A percentile compares a stretch with the other conserved stretches of the same genome.
phyloP scores from a whole-genome alignment of 768 basidiomycete species.

The Goffeauzyma gilvescens region DNA sequence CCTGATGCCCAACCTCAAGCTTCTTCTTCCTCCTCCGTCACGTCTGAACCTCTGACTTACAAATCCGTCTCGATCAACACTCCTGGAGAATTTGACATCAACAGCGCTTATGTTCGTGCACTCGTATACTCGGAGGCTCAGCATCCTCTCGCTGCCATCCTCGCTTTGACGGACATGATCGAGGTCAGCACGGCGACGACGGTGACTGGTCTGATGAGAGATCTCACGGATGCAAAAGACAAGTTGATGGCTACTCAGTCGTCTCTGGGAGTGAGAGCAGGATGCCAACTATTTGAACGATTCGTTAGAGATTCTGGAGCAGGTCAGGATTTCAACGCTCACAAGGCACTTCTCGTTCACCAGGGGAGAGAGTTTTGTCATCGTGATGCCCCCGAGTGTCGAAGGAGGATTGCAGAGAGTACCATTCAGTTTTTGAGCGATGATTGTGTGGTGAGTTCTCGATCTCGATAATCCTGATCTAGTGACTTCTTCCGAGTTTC shows the following conservation, averaged over 20 bases:
- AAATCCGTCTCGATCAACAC: no score
- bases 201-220: slow-evolving; percentile 35
- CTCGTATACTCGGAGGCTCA: slow-evolving; percentile 32
- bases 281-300: slow-evolving; percentile 31
- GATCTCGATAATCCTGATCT: background rate
- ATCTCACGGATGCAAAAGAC: slow-evolving; percentile 67
- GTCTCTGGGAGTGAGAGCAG: slow-evolving; percentile 30
- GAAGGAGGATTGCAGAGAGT: slow-evolving; percentile 70
- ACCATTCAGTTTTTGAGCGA: slow-evolving; percentile 88
- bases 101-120: slow-evolving; percentile 42
- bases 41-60: no score
- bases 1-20: no score
- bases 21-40: no score
- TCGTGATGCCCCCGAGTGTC: slow-evolving; percentile 60
- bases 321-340: slow-evolving; percentile 56
- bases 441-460: slow-evolving; percentile 43
- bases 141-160: slow-evolving; percentile 65
- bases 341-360: slow-evolving; percentile 62
- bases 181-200: slow-evolving; percentile 44
- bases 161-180: slow-evolving; percentile 63
- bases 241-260: slow-evolving; percentile 34
- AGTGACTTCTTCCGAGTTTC: background rate
- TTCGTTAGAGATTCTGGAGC: slow-evolving; percentile 27
- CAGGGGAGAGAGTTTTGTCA: slow-evolving; percentile 59
- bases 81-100: slow-evolving; percentile 37